A percentile compares a stretch with the other conserved stretches of the same genome.
These are phyloP conservation scores for Coemansia sp. DNA, from an alignment of 371 early-diverging fungal genomes.

Conservation along the genomic window DNA sequence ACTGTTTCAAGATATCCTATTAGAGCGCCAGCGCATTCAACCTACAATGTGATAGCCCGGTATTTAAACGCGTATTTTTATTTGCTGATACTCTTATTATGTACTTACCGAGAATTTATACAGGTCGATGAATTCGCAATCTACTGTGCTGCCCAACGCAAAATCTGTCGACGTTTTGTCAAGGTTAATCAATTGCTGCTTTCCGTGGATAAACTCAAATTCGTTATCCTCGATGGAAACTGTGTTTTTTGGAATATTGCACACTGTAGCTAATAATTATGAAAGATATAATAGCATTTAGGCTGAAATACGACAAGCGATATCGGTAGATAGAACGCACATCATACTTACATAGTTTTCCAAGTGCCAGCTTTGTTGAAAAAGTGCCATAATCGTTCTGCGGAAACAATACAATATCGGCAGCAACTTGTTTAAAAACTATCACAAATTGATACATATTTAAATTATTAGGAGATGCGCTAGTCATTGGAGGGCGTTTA, in stretches of 20 bases:
- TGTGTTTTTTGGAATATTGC: background rate
- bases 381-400: background rate
- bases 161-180: no score
- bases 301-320: background rate
- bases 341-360: slow-evolving; percentile 13
- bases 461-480: background rate
- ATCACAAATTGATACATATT: background rate
- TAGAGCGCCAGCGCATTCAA: slow-evolving; percentile 41
- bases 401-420: slow-evolving; percentile 15
- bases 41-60: slow-evolving; percentile 4
- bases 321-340: background rate
- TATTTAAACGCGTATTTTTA: background rate
- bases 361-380: slow-evolving; percentile 9
- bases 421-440: slow-evolving; percentile 19
- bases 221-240: slow-evolving; percentile 1
- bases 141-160: background rate
- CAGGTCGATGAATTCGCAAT: background rate
- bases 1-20: slow-evolving; percentile 19
- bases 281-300: background rate
- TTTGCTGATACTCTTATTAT: background rate
- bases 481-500: no score
- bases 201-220: slow-evolving; percentile 1
- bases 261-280: background rate
- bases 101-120: slow-evolving; percentile 3
- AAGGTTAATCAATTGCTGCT: background rate